A percentile compares a stretch with the other conserved stretches of the same genome.
Conservation (phyloP, 306 rosid genomes). For the Casuarina equisetifolia region DNA sequence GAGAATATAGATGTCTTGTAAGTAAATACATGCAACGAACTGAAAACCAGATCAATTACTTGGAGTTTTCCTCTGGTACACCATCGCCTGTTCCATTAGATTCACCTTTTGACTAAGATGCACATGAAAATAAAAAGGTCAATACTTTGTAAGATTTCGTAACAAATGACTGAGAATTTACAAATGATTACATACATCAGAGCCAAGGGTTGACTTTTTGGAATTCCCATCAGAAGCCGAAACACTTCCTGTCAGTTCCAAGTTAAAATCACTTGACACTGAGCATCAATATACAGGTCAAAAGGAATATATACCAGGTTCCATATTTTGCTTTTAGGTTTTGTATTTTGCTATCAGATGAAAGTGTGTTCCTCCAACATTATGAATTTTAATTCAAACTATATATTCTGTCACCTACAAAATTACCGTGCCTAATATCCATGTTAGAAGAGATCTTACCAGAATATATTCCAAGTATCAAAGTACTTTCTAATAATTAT, state of each 20-base stretch:
- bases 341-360: not conserved
- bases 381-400: slow-evolving; percentile 3
- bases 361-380: slow-evolving; percentile 2
- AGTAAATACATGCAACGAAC: not conserved
- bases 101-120: slow-evolving; percentile 52
- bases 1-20: slow-evolving; percentile 18
- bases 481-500: not conserved
- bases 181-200: slow-evolving; percentile 47
- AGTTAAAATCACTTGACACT: slow-evolving; percentile 15
- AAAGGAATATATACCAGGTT: slow-evolving; percentile 9
- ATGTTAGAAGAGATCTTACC: not conserved
- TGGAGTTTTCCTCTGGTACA: slow-evolving; percentile 78
- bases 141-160: slow-evolving; percentile 21
- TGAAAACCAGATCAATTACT: slow-evolving; percentile 44
- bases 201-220: slow-evolving; percentile 38
- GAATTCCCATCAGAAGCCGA: slow-evolving; percentile 49
- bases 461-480: slow-evolving; percentile 8
- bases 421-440: not conserved
- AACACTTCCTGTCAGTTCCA: slow-evolving; percentile 38
- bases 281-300: slow-evolving; percentile 17
- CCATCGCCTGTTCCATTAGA: slow-evolving; percentile 41
- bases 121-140: slow-evolving; percentile 30
- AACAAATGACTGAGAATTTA: slow-evolving; percentile 7
- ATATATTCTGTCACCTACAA: not conserved
- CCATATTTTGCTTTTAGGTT: not conserved